Base-by-base conservation (phyloP, 495 filamentous ascomycete species). In the Parachaetomium inaequale region DNA sequence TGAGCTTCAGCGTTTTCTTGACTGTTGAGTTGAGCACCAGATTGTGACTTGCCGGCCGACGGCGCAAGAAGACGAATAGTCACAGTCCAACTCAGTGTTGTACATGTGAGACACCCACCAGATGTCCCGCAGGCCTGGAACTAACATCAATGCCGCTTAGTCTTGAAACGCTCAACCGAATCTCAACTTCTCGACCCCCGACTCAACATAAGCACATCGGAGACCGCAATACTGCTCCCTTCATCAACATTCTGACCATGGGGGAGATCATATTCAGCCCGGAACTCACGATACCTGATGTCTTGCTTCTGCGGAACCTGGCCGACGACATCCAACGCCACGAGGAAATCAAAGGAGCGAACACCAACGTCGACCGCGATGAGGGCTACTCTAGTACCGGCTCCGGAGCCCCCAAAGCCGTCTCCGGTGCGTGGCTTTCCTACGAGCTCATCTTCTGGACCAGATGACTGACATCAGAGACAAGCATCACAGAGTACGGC, bases 311-410 rank as follows among this genome's bases (percentile, higher is more conserved):
- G n/a, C 32, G 19, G 19, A 54, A 54, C 51, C 32, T 54, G 32
- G 51, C 32, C 32, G 51, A 54, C 51, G 51, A 54, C 51, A 54
- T 54, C 32, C 31, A 36, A 12, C 51, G 51, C 19, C 51, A 54
- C 51, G 14, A 26, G 51, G 31, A 54, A 25, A 40, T 38, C 17
- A 54, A 54, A 38, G n/a, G 42, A 46, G 19, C 4, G 8, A 5
- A 7, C 17, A 0, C 19, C 31, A 54, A 54, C 14, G 4, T 54
- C 51, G 32, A 54, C n/a, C n/a, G 51, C 51, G 51, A 54, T 25
- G 51, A 54, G 29, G 51, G 51, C n/a, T 54, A 54, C 32, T 4
- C 19, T 2, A 54, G 51, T 7, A 31, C 51, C 7, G 19, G 19
- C 11, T 54, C 51, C 19, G 31, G 7, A 3, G 17, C 51, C 51